Evolutionary conservation across 2,329 filamentous ascomycete species (phyloP).

Genomic region (Apiospora saccharicola): DNA sequence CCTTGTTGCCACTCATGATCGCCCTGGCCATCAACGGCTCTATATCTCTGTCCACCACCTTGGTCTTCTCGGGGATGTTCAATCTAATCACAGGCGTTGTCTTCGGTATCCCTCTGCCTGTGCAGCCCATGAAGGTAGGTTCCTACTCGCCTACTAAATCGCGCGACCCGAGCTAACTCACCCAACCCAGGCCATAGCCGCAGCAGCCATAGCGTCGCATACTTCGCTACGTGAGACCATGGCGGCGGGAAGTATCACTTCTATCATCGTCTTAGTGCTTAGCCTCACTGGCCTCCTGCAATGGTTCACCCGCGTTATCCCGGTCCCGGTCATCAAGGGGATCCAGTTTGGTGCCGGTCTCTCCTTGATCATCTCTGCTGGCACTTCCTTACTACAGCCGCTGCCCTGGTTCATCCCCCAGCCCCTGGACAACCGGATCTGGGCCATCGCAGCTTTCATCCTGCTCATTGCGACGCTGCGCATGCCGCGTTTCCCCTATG

Average conservation of each 20-base stretch:
- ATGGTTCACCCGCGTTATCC: slow-evolving; percentile 77
- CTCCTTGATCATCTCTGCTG: slow-evolving; percentile 81
- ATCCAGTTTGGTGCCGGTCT: slow-evolving; percentile 94
- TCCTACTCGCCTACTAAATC: slow-evolving; percentile 2
- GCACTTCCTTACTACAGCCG: slow-evolving; percentile 69
- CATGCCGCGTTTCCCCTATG: slow-evolving; percentile 76
- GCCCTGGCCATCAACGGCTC: slow-evolving; percentile 80
- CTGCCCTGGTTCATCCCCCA: slow-evolving; percentile 72
- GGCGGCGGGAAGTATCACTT: slow-evolving; percentile 85
- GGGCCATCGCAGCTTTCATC: slow-evolving; percentile 77
- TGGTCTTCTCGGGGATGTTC: slow-evolving; percentile 87
- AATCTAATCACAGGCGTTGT: slow-evolving; percentile 83
- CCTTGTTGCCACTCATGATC: slow-evolving; percentile 77
- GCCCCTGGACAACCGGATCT: slow-evolving; percentile 79
- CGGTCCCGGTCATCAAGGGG: slow-evolving; percentile 88
- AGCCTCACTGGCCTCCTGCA: slow-evolving; percentile 80
- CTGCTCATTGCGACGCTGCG: slow-evolving; percentile 73
- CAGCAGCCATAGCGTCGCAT: slow-evolving; percentile 78
- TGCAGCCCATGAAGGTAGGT: slow-evolving; percentile 80
- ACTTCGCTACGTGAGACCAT: slow-evolving; percentile 75
- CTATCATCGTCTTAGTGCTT: slow-evolving; percentile 75
- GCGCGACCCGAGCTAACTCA: slow-evolving; percentile 1
- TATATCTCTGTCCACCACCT: slow-evolving; percentile 81
- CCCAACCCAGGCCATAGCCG: slow-evolving; percentile 74
- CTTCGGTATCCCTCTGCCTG: slow-evolving; percentile 89